phyloP scores from a whole-genome alignment of 257 asterid genomes.

The Solanum bulbocastanum region DNA sequence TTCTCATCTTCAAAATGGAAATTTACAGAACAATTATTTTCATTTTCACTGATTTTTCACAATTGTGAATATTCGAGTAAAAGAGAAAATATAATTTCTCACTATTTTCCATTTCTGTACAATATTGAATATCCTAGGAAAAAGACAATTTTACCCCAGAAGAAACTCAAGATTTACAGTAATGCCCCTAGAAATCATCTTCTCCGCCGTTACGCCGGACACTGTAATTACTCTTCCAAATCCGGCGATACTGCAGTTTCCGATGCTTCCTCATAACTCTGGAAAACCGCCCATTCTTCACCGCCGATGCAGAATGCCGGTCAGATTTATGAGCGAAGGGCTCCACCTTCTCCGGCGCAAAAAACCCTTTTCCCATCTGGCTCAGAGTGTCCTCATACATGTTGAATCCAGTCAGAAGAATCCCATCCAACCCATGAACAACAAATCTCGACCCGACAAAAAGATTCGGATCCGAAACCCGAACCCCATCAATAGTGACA shows the following conservation, averaged over 20 bases:
- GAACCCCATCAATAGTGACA: conserved; percentile 30
- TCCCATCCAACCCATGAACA: conserved; percentile 55
- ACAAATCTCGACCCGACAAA: conserved; percentile 38
- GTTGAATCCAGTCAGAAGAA: conserved; percentile 37
- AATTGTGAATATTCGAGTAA: background rate
- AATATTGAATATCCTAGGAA: too few relatives aligned
- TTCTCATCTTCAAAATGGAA: background rate
- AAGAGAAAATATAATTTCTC: too few relatives aligned
- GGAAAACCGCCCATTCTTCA: background rate
- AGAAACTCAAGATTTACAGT: background rate
- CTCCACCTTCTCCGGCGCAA: background rate
- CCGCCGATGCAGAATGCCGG: background rate
- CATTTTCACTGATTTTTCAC: background rate
- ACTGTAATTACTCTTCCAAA: background rate
- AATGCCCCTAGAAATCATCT: background rate
- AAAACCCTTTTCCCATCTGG: conserved; percentile 2
- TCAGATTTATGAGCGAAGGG: background rate
- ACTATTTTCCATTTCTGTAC: too few relatives aligned
- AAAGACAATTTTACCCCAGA: background rate
- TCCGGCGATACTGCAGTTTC: background rate
- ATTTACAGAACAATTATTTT: background rate
- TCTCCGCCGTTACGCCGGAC: background rate
- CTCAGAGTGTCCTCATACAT: conserved; percentile 7
- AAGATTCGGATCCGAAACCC: conserved; percentile 39
- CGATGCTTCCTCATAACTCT: background rate